Evolutionary conservation across 2,329 filamentous ascomycete species (phyloP).

Genomic region (Venturia carpophila): DNA sequence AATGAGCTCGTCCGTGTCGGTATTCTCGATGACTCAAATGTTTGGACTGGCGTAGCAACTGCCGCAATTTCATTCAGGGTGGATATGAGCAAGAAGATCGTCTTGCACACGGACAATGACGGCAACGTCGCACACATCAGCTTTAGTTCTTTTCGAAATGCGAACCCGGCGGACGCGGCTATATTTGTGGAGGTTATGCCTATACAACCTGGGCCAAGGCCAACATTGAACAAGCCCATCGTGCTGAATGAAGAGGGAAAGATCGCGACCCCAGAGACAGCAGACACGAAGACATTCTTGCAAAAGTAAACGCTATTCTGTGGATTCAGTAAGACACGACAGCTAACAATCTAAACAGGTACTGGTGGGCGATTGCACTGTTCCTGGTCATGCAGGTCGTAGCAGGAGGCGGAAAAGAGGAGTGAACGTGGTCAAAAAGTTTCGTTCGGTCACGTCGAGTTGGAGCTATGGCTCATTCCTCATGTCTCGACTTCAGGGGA

Average conservation of each 20-base stretch:
- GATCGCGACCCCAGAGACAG: constrained; percentile 38
- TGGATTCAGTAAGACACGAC: background rate
- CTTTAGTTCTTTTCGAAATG: constrained; percentile 6
- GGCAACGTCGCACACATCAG: constrained; percentile 13
- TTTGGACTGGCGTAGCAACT: constrained; percentile 15
- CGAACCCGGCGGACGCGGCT: background rate
- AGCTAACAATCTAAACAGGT: constrained; percentile 28
- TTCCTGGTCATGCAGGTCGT: constrained; percentile 42
- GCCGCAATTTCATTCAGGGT: constrained; percentile 8
- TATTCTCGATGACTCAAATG: constrained; percentile 12
- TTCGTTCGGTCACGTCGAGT: background rate
- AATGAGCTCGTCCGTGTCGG: constrained; percentile 15
- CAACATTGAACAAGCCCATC: constrained; percentile 45
- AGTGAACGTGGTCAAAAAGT: constrained; percentile 13
- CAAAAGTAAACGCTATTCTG: constrained; percentile 38
- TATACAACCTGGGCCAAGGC: constrained; percentile 33
- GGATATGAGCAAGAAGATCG: constrained; percentile 11
- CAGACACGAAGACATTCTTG: constrained; percentile 43
- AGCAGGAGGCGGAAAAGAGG: constrained; percentile 32
- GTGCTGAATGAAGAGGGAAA: constrained; percentile 49
- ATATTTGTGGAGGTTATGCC: constrained; percentile 16
- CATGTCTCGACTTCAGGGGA: background rate
- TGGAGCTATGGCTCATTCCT: background rate
- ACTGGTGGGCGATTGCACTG: constrained; percentile 44
- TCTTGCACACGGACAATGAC: constrained; percentile 15